These are phyloP conservation scores for Auricularia heimuer DNA, from an alignment of 768 basidiomycete species.

Conservation along the genomic window DNA sequence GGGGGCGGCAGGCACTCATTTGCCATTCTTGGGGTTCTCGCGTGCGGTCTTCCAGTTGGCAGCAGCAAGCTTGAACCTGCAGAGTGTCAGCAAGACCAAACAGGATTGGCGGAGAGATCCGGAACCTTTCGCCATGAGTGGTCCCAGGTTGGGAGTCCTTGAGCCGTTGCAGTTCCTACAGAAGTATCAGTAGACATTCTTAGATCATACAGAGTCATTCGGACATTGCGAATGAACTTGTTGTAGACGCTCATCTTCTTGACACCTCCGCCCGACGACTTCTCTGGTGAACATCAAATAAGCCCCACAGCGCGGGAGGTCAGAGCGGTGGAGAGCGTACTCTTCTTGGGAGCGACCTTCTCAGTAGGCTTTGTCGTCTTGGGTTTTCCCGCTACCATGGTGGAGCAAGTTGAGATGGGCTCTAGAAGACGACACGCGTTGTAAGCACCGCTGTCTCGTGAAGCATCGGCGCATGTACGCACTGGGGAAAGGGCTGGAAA, in stretches of 20 bases:
- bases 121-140: not conserved
- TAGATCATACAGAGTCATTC: not conserved
- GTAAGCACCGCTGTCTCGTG: not conserved
- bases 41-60: conserved; percentile 1
- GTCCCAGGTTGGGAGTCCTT: not conserved
- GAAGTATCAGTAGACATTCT: not conserved
- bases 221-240: not conserved
- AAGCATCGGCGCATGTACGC: not conserved
- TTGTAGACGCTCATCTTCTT: not conserved
- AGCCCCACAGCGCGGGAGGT: not conserved
- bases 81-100: not conserved
- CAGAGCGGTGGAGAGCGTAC: not conserved
- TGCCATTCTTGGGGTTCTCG: not conserved
- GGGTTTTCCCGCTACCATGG: not conserved
- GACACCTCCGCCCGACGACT: not conserved
- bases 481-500: not conserved
- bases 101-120: not conserved
- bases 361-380: not conserved
- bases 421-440: not conserved
- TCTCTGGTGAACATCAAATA: not conserved
- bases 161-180: not conserved
- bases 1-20: not conserved
- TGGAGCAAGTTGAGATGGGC: not conserved
- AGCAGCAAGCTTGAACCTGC: not conserved
- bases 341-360: not conserved